A percentile compares a stretch with the other conserved stretches of the same genome.
Evolutionary conservation across 306 rosid species (phyloP).

Genomic region (Ceratonia siliqua): DNA sequence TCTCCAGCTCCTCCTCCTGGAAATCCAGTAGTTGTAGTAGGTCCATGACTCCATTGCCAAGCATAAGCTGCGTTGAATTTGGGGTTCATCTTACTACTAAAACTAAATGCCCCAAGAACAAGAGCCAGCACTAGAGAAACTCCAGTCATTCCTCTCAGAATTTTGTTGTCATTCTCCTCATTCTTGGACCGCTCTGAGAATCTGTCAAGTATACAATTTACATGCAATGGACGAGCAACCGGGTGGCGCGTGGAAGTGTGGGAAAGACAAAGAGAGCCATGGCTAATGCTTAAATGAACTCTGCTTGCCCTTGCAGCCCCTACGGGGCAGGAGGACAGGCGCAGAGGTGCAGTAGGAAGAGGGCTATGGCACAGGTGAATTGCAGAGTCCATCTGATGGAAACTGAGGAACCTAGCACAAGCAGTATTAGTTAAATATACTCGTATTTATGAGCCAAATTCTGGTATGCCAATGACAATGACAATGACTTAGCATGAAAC

Average conservation of each 20-base stretch:
- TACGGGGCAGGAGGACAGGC: not conserved
- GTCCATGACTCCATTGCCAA: too few relatives aligned
- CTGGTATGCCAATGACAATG: not conserved
- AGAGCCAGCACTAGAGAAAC: conserved; percentile 30
- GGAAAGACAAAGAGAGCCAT: conserved; percentile 12
- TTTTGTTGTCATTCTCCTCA: conserved; percentile 9
- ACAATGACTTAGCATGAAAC: not conserved
- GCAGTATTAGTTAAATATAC: not conserved
- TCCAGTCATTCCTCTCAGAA: conserved; percentile 24
- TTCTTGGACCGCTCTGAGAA: conserved; percentile 15
- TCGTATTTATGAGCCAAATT: not conserved
- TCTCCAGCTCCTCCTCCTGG: not conserved
- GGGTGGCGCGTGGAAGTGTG: not conserved
- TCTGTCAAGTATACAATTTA: conserved; percentile 6
- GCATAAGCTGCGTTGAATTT: conserved; percentile 21
- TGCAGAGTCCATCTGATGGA: conserved; percentile 35
- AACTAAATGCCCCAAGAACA: conserved; percentile 35
- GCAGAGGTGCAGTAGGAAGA: not conserved
- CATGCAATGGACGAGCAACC: conserved; percentile 4
- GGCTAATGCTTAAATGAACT: conserved; percentile 28
- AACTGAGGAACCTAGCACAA: not conserved
- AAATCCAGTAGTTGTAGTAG: too few relatives aligned
- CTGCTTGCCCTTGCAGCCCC: not conserved
- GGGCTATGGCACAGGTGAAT: conserved; percentile 10
- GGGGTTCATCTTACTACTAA: conserved; percentile 27